Evolutionary conservation across 805 yeast genomes (phyloP).

Genomic region (Sporopachydermia quercuum): DNA sequence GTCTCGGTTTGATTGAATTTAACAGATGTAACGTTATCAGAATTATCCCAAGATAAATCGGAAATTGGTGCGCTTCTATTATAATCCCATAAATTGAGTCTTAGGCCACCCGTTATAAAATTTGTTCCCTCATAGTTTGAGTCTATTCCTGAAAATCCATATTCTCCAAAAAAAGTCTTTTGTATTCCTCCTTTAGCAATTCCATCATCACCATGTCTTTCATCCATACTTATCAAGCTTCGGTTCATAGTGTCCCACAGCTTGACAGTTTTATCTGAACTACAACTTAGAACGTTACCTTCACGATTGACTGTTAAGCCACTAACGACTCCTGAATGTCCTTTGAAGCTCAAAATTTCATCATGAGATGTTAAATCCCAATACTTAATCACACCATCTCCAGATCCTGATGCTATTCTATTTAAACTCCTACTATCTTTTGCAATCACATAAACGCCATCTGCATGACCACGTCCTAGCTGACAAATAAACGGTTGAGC

Average conservation of each 20-base stretch:
- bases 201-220: conserved; percentile 18
- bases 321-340: conserved; percentile 80
- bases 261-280: conserved; percentile 80
- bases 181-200: conserved; percentile 37
- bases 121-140: conserved; percentile 60
- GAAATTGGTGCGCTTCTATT: conserved; percentile 63
- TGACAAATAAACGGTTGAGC: conserved; percentile 97
- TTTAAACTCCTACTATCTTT: conserved; percentile 56
- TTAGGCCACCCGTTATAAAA: conserved; percentile 88
- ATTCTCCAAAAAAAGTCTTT: conserved; percentile 72
- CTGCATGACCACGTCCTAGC: conserved; percentile 87
- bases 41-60: conserved; percentile 79
- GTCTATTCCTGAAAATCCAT: conserved; percentile 73
- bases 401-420: conserved; percentile 81
- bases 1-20: conserved; percentile 85
- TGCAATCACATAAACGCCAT: conserved; percentile 83
- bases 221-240: conserved; percentile 25
- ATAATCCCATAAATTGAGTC: conserved; percentile 85
- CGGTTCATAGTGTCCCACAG: conserved; percentile 65
- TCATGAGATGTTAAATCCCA: conserved; percentile 80
- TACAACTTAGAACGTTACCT: conserved; percentile 61
- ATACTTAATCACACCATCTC: conserved; percentile 87
- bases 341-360: conserved; percentile 65
- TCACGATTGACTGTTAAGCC: conserved; percentile 68
- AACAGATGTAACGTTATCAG: conserved; percentile 74